Conservation (phyloP, 1,284 basidiomycete genomes). For the Leccinum insigne region DNA sequence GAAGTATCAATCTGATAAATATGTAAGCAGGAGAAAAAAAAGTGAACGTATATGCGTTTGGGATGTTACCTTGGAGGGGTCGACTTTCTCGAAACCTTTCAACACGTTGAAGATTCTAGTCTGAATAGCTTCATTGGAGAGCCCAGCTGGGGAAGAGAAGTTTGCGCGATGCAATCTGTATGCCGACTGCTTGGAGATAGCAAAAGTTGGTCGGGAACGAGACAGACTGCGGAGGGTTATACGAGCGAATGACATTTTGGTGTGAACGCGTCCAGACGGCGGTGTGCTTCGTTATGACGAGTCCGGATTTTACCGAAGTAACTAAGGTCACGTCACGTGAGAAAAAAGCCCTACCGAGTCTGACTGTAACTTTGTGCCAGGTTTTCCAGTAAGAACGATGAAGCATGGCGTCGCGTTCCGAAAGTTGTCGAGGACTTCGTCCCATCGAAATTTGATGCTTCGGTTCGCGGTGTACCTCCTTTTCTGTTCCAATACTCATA, state of each 20-base stretch:
- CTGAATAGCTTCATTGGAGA: slow-evolving; percentile 79
- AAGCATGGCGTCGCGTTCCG: slow-evolving; percentile 91
- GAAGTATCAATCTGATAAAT: slow-evolving; percentile 64
- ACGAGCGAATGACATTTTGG: slow-evolving; percentile 53
- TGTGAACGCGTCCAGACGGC: slow-evolving; percentile 19
- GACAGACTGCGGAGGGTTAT: slow-evolving; percentile 43
- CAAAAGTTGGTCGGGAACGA: slow-evolving; percentile 37
- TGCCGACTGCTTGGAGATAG: slow-evolving; percentile 33
- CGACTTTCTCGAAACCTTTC: slow-evolving; percentile 96
- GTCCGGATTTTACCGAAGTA: slow-evolving; percentile 29
- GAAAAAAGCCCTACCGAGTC: background rate
- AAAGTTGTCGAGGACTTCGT: slow-evolving; percentile 85
- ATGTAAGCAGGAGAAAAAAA: slow-evolving; percentile 1
- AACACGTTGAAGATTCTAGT: slow-evolving; percentile 86
- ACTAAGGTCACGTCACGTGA: slow-evolving; percentile 8
- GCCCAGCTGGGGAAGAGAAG: slow-evolving; percentile 78
- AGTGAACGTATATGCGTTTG: background rate
- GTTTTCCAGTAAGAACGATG: slow-evolving; percentile 47
- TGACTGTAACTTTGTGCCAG: no score
- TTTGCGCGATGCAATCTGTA: slow-evolving; percentile 45
- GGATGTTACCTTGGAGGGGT: slow-evolving; percentile 70
- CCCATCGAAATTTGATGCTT: slow-evolving; percentile 86
- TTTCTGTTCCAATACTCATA: slow-evolving; percentile 6
- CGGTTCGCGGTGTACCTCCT: slow-evolving; percentile 51
- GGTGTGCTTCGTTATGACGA: background rate